Evolutionary conservation across 441 rosid genomes (phyloP).

Genomic region (Gossypium aridum): DNA sequence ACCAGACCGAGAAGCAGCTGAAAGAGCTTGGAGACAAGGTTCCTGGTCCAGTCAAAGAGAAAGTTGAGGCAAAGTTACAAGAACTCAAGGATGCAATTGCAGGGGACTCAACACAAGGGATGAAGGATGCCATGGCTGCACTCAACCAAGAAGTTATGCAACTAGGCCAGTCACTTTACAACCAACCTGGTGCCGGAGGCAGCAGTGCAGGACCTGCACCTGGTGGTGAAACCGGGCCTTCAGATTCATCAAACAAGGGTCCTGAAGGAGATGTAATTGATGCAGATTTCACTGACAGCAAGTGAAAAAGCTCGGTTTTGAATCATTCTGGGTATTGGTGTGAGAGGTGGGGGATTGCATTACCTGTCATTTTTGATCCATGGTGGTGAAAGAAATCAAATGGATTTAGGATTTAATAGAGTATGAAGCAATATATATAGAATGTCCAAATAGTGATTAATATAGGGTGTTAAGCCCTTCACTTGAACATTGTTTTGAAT

Average conservation of each 20-base stretch:
- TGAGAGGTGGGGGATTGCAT: not conserved
- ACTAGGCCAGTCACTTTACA: slow-evolving; percentile 81
- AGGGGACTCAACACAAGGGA: slow-evolving; percentile 55
- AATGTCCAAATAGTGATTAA: not conserved
- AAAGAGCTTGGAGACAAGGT: slow-evolving; percentile 84
- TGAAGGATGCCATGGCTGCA: slow-evolving; percentile 80
- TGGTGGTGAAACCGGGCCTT: slow-evolving; percentile 46
- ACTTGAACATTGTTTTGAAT: not conserved
- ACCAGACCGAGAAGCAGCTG: slow-evolving; percentile 89
- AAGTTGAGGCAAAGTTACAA: slow-evolving; percentile 71
- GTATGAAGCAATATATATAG: not conserved
- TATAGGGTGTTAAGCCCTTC: not conserved
- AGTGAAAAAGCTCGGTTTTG: slow-evolving; percentile 28
- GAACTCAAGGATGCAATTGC: slow-evolving; percentile 72
- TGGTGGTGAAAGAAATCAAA: not conserved
- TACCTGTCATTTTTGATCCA: slow-evolving; percentile 2
- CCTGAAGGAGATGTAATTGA: slow-evolving; percentile 83
- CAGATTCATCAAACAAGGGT: slow-evolving; percentile 58
- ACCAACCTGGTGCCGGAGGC: slow-evolving; percentile 59
- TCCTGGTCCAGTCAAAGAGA: slow-evolving; percentile 70
- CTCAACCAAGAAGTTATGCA: slow-evolving; percentile 92
- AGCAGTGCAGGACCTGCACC: slow-evolving; percentile 25
- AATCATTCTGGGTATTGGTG: too few species aligned
- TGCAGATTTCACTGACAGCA: slow-evolving; percentile 82
- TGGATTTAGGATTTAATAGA: slow-evolving; percentile 7